Percentiles rank a stretch among this genome's conserved stretches.
Conservation (phyloP, 805 yeast genomes). For the Tetrapisispora pingtungensis region DNA sequence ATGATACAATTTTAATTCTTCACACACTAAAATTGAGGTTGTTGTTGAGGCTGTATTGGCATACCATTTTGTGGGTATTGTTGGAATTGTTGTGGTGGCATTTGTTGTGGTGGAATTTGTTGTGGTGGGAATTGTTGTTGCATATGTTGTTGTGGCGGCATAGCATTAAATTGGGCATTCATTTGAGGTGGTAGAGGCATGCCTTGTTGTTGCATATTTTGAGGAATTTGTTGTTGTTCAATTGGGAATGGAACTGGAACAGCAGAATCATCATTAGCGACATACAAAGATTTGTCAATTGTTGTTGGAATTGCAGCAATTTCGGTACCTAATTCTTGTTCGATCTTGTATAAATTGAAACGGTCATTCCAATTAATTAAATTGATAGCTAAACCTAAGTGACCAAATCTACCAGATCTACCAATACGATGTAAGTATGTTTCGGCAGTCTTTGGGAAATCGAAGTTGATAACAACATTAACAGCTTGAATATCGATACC, state of each 20-base stretch:
- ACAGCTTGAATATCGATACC: constrained; percentile 99
- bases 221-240: constrained; percentile 29
- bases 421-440: constrained; percentile 97
- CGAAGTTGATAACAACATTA: constrained; percentile 94
- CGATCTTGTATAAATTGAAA: constrained; percentile 85
- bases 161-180: not conserved
- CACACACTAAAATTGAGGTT: constrained; percentile 3
- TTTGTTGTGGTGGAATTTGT: not conserved
- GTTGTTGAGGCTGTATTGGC: constrained; percentile 2
- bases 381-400: constrained; percentile 93
- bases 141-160: constrained; percentile 2
- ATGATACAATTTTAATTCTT: not conserved
- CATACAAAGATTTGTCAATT: constrained; percentile 82
- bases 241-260: constrained; percentile 88
- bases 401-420: constrained; percentile 98
- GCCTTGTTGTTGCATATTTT: constrained; percentile 1
- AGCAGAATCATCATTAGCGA: constrained; percentile 60
- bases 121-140: constrained; percentile 1
- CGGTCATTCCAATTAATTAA: constrained; percentile 95
- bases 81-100: constrained; percentile 1
- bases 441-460: constrained; percentile 96
- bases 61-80: constrained; percentile 3
- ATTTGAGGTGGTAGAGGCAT: constrained; percentile 2
- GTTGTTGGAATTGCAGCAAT: constrained; percentile 94
- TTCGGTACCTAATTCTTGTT: constrained; percentile 95